Evolutionary conservation across 108 stramenopile genomes (phyloP).

Genomic region (Skeletonema marinoi): DNA sequence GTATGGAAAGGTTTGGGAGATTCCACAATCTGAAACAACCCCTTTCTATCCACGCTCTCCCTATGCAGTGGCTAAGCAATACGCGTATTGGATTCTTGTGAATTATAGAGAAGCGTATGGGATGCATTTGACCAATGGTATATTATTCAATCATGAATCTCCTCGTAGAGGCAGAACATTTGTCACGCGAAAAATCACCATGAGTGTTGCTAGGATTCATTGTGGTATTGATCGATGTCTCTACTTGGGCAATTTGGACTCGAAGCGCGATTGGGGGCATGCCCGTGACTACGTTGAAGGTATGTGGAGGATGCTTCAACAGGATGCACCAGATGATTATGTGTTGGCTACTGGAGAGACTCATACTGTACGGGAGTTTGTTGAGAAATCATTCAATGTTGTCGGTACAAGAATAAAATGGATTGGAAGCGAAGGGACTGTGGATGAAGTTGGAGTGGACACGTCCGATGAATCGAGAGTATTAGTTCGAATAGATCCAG

Average conservation of each 20-base stretch:
- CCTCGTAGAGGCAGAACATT: conserved; percentile 73
- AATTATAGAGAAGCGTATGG: conserved; percentile 82
- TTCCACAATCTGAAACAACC: conserved; percentile 72
- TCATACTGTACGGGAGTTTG: conserved; percentile 72
- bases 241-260: conserved; percentile 71
- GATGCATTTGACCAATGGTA: conserved; percentile 71
- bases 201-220: conserved; percentile 62
- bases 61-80: conserved; percentile 72
- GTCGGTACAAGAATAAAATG: conserved; percentile 55
- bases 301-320: conserved; percentile 81
- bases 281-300: conserved; percentile 78
- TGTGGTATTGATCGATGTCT: conserved; percentile 52
- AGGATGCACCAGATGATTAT: conserved; percentile 67
- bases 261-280: conserved; percentile 80
- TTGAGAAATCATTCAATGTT: conserved; percentile 53
- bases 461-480: conserved; percentile 38
- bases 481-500: conserved; percentile 60
- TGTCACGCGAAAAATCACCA: conserved; percentile 74
- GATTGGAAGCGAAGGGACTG: conserved; percentile 53
- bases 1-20: conserved; percentile 75
- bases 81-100: conserved; percentile 73
- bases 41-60: conserved; percentile 81
- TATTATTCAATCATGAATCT: conserved; percentile 78
- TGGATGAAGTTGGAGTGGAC: conserved; percentile 62
- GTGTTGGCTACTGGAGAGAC: conserved; percentile 77